Base-by-base conservation (phyloP, 495 filamentous ascomycete genomes). In the Penicillium egyptiacum region DNA sequence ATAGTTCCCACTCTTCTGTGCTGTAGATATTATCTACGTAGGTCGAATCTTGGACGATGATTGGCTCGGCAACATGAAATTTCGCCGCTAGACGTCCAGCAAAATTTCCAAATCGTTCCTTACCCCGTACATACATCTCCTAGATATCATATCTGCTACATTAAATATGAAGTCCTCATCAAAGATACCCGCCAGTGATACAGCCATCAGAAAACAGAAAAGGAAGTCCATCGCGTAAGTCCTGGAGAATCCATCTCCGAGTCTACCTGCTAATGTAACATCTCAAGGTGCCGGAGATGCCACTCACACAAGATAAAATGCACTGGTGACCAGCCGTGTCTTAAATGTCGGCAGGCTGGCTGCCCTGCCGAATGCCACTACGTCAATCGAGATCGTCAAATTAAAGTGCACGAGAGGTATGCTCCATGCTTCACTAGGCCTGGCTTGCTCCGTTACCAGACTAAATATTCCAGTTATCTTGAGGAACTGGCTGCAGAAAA, bases 301-400 rank as follows among this genome's bases (percentile, higher is more conserved):
- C 72, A 75, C 50, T 41, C 63, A 0, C 70, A 68, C 20, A 76
- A 74, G 50, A 66, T 76, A 16, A 76, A 72, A 57, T 76, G 72
- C 37, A 70, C 65, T 28, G 73, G 73, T 2, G 67, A 59, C 46
- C 61, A 69, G 47, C 70, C 73, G 1, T 76, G 73, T 51, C 42
- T 43, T 10, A 65, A 62, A 50, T 76, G 72, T 44, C 63, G 58
- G 7, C 61, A 62, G 47, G 50, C 64, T 14, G 65, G 61, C 3
- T 61, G 58, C 45, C 48, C 55, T 20, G 54, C 58, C 17, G 66
- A 72, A 19, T 76, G 72, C 43, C 50, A 44, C 17, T 76, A 74
- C 56, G 58, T 72, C 8, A 59, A 63, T 41, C 68, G 70, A 26
- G 70, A 75, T 57, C 66, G 71, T n/a, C 65, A 70, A 40, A 46